Base-by-base conservation (phyloP, 2,329 filamentous ascomycete species). In the Nothopassalora personata region DNA sequence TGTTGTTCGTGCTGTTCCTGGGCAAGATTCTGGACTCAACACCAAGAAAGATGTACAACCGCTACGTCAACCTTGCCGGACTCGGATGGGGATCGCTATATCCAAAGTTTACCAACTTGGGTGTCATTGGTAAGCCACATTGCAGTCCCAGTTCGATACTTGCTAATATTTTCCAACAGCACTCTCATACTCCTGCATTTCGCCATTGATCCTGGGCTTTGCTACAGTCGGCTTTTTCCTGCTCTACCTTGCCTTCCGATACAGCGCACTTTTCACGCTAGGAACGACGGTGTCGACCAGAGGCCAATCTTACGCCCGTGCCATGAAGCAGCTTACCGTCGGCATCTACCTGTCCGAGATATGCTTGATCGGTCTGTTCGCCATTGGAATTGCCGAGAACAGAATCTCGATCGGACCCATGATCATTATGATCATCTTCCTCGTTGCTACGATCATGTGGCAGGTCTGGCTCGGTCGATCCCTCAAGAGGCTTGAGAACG, bases 231-330 rank as follows among this genome's bases (percentile, higher is more conserved):
- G 76, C 30, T 72, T 79, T 57, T 62, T 60, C 18, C 71, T 79
- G n/a, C 67, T 80, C 36, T 79, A 79, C 66, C 58, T 79, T 33
- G 77, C 74, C 11, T 80, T 75, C 70, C 72, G 76, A 23, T 80
- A 79, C 72, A 79, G 79, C 64, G 73, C 78, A 53, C 72, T 79
- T n/a, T 79, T 77, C 67, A 75, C 76, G 3, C 75, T 77, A 57
- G 74, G 75, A 53, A 75, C 74, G 45, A 64, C 72, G 43, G 70
- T 78, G 27, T 76, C 78, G 54, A 79, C 77, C 39, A 72, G 74
- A 56, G 77, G 77, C 8, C 68, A 67, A 3, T 72, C 73, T 1
- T 79, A 79, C 60, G 70, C 72, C 36, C 73, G 74, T 30, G 77
- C 77, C 0, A 58, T 80, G 23, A 71, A 75, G 52, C 77, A 80